These are phyloP conservation scores for Wickerhamiella infanticola DNA, from an alignment of 1,139 yeast species.

Conservation along the genomic window DNA sequence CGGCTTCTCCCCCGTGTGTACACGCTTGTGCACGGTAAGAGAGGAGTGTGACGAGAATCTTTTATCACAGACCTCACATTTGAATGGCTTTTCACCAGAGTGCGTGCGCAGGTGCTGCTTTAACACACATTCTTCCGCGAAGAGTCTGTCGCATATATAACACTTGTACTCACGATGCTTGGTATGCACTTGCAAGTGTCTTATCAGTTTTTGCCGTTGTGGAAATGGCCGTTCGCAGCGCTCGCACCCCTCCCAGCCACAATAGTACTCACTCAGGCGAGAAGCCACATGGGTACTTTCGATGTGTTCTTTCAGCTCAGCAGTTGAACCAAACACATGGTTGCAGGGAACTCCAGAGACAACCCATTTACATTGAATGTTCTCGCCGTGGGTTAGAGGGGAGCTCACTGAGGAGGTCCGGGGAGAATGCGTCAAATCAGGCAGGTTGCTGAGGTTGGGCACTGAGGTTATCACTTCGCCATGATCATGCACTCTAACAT, in stretches of 20 bases:
- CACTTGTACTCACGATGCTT: slow-evolving; percentile 27
- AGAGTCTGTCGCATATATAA: slow-evolving; percentile 46
- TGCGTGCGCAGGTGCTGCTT: slow-evolving; percentile 74
- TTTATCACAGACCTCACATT: slow-evolving; percentile 65
- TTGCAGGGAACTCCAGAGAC: slow-evolving; percentile 35
- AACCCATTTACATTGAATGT: slow-evolving; percentile 25
- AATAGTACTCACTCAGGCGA: slow-evolving; percentile 53
- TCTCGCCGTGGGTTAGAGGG: not conserved
- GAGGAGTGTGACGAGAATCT: slow-evolving; percentile 49
- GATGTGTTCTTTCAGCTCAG: slow-evolving; percentile 57
- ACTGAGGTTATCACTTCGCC: not conserved
- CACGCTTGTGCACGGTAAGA: slow-evolving; percentile 50
- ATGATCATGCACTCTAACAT: not conserved
- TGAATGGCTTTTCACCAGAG: slow-evolving; percentile 73
- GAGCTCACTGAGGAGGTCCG: not conserved
- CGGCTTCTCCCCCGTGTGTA: slow-evolving; percentile 90
- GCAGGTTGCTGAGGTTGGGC: not conserved
- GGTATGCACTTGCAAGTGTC: slow-evolving; percentile 85
- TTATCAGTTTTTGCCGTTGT: slow-evolving; percentile 70
- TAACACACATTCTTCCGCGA: slow-evolving; percentile 53
- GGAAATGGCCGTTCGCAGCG: slow-evolving; percentile 45
- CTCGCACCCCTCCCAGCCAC: slow-evolving; percentile 69
- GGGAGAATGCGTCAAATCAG: not conserved
- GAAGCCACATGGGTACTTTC: slow-evolving; percentile 52
- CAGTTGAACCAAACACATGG: slow-evolving; percentile 33